These are phyloP conservation scores for Kernera saxatilis DNA, from an alignment of 345 rosid species.

Conservation along the genomic window DNA sequence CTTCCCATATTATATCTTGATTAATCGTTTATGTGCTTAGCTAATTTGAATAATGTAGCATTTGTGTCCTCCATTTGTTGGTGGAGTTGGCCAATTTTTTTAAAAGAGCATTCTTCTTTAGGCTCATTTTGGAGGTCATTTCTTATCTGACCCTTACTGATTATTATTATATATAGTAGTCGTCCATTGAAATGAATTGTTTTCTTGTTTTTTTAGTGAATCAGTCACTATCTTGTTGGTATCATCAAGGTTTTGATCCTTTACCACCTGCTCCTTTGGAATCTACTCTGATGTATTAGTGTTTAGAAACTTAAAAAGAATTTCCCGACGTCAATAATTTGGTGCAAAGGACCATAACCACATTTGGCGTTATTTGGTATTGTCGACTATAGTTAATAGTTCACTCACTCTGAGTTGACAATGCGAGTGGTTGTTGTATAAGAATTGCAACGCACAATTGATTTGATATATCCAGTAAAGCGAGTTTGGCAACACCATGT, in stretches of 20 bases:
- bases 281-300: background rate
- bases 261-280: conserved; percentile 16
- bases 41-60: background rate
- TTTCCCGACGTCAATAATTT: background rate
- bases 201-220: background rate
- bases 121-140: background rate
- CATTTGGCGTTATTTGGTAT: background rate
- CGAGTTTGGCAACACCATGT: background rate
- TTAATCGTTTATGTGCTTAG: background rate
- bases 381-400: background rate
- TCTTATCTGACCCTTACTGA: conserved; percentile 17
- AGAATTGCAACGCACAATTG: background rate
- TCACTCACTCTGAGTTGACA: background rate
- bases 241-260: background rate
- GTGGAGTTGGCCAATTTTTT: background rate
- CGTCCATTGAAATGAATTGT: background rate
- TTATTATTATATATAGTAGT: background rate
- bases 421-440: background rate
- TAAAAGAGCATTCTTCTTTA: background rate
- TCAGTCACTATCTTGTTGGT: background rate
- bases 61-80: background rate
- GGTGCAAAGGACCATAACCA: background rate
- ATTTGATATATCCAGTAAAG: background rate
- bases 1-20: background rate
- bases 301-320: background rate